phyloP scores from a whole-genome alignment of 1,284 basidiomycete species.

The Takashimella tepidaria region DNA sequence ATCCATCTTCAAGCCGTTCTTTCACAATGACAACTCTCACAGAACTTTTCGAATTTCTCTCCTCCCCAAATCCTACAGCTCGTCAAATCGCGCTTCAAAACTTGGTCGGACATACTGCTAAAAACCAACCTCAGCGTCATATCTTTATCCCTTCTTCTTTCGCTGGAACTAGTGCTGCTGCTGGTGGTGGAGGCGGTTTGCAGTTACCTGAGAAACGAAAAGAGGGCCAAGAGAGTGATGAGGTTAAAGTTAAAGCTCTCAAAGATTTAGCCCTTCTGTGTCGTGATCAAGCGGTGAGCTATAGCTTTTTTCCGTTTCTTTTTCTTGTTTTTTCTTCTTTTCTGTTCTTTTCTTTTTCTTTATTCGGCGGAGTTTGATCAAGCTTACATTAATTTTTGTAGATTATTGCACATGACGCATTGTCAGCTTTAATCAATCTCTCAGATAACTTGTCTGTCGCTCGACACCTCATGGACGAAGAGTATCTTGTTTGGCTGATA shows the following conservation, averaged over 20 bases:
- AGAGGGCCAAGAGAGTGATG: constrained; percentile 53
- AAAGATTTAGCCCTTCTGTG: constrained; percentile 75
- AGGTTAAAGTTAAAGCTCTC: constrained; percentile 56
- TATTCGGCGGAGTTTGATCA: not conserved
- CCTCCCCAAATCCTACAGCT: constrained; percentile 80
- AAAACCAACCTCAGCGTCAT: constrained; percentile 62
- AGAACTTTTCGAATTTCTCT: constrained; percentile 77
- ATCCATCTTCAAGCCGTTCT: not conserved
- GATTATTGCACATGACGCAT: constrained; percentile 91
- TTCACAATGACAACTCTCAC: constrained; percentile 41
- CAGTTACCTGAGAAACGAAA: constrained; percentile 28
- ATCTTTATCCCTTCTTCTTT: constrained; percentile 61
- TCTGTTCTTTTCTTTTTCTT: too few species aligned
- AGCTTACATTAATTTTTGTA: constrained; percentile 39
- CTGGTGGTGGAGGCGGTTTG: constrained; percentile 53
- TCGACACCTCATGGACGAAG: constrained; percentile 63
- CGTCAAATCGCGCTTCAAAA: constrained; percentile 80
- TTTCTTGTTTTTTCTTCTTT: too few species aligned
- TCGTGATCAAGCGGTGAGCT: constrained; percentile 69
- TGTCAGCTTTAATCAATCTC: constrained; percentile 89
- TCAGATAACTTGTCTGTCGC: constrained; percentile 75
- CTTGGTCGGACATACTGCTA: constrained; percentile 71
- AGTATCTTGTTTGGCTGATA: constrained; percentile 77
- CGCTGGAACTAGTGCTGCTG: constrained; percentile 37
- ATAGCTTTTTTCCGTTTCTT: too few species aligned